Evolutionary conservation across 495 filamentous ascomycete genomes (phyloP).

Genomic region (Barbatosphaeria neglecta): DNA sequence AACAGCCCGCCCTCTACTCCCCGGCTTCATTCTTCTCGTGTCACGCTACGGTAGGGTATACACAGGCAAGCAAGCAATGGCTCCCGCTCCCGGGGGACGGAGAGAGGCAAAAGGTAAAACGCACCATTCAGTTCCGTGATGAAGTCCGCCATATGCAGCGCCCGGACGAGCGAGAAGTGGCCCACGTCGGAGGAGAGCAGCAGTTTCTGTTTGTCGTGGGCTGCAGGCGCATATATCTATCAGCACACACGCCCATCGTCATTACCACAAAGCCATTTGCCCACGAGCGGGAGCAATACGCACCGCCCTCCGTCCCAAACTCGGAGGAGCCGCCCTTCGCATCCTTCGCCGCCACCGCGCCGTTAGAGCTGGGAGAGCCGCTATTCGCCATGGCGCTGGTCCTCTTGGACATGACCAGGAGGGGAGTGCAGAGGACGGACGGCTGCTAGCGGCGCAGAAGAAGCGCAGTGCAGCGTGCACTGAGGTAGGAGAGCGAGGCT

Average conservation of each 20-base stretch:
- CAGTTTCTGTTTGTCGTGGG: conserved; percentile 73
- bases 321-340: neutral
- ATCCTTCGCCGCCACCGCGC: neutral
- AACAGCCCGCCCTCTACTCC: too few relatives aligned
- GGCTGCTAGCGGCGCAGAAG: too few relatives aligned
- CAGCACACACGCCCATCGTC: neutral
- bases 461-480: too few relatives aligned
- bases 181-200: conserved; percentile 66
- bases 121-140: conserved; percentile 93
- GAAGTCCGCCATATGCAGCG: conserved; percentile 85
- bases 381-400: neutral
- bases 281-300: too few relatives aligned
- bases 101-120: neutral
- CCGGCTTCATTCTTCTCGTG: neutral
- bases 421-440: neutral
- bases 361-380: neutral
- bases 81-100: too few relatives aligned
- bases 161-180: conserved; percentile 58
- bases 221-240: conserved; percentile 22
- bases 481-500: too few relatives aligned
- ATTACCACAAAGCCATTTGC: neutral
- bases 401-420: conserved; percentile 1
- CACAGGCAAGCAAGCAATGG: conserved; percentile 1
- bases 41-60: neutral
- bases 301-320: too few relatives aligned